Base-by-base conservation (phyloP, 257 asterid species). In the Handroanthus guayacan region DNA sequence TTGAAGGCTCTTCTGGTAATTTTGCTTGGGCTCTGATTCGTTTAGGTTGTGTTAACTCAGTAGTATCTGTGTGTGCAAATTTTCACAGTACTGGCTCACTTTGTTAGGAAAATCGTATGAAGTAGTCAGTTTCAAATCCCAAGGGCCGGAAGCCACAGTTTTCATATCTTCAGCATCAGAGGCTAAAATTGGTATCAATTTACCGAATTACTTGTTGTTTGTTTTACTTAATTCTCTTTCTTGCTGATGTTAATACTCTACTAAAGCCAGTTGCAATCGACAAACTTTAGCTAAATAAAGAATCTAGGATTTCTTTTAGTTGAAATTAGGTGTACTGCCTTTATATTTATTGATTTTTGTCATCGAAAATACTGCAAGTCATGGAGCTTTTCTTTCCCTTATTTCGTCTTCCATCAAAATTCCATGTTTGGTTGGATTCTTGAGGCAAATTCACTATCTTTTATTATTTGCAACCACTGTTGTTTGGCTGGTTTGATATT, bases 41-140 rank as follows among this genome's bases (percentile, higher is more conserved):
- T 17, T 57, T 75, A 5, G 44, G 44, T 43, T 70, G 65, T 56
- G 57, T 72, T 62, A 55, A 34, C 48, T 51, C 67, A n/a, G 36
- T 56, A 60, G 5, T 14, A 6, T 48, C 43, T 76, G 62, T 47
- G 3, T 44, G 10, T 58, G 5, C 41, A 25, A 25, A 39, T 55
- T 81, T 65, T 9, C 47, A 73, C 45, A 11, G 9, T 69, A 31
- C 68, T 37, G 74, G 44, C 37, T 72, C 5, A 9, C 14, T 82
- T 48, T 75, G 17, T 38, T 84, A 89, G 93, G 95, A 71, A 89
- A 82, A 75, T 83, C 95, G 3, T 92, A 89, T 79, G 91, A 90
- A 0, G 77, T 89, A 83, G 80, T 89, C 69, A 86, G 89, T 82
- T 52, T 58, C 69, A 77, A 80, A 48, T 70, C 85, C 61, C 91